Base-by-base conservation (phyloP, 306 rosid genomes). In the Malus asiatica region DNA sequence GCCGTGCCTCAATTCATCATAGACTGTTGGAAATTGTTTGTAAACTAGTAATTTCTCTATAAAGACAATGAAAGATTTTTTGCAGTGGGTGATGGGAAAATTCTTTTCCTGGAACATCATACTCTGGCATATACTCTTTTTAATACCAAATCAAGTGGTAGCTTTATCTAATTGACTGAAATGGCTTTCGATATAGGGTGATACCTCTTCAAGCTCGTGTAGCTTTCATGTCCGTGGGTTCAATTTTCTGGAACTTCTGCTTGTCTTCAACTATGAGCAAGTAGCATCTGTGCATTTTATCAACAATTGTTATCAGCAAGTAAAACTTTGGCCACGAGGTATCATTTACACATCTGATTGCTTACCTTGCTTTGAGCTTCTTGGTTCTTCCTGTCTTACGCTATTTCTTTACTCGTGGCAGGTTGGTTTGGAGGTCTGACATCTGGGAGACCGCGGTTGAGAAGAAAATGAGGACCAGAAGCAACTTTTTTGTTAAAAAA, bases 201-300 rank as follows among this genome's bases (percentile, higher is more conserved):
- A 92, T 95, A 73, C 98, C 98, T 76, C 98, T 95, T 82, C 97
- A 90, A 78, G 91, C 92, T 55, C 90, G 97, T 68, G 98, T 95
- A 64, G 92, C 88, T 73, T 95, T 92, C 88, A 95, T 92, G 97
- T 95, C 93, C 19, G 72, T 80, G 87, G 96, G 93, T 48, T 92
- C 97, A 52, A 84, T 95, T 77, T 92, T 92, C 83, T 95, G 98
- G 98, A 95, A 92, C 83, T 92, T 92, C 79, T 92, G 57, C 77
- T 72, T 95, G 86, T 95, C 98, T 67, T 85, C 98, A 62, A 88
- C 93, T 38, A 86, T 95, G 93, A 89, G 87, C 89, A 92, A 92
- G 91, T 92, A 84, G 84, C 40, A 73, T 45, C 19, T 11, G 72
- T 72, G 30, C 66, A 78, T 25, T 68, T 72, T 40, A 60, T 72